Evolutionary conservation across 2,329 filamentous ascomycete genomes (phyloP).

Genomic region (Bipolaris sorokiniana): DNA sequence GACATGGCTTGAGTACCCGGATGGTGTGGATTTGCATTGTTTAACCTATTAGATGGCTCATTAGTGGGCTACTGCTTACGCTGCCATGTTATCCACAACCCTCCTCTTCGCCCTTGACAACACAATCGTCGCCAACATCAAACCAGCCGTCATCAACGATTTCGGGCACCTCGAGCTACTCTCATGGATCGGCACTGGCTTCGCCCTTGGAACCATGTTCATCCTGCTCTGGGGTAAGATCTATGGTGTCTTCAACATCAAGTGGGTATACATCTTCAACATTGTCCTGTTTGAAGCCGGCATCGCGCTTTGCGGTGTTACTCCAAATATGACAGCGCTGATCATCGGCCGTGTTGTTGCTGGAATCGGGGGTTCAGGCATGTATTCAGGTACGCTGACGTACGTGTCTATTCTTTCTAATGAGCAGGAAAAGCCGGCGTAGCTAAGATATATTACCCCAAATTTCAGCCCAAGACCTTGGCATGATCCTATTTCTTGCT

Average conservation of each 20-base stretch:
- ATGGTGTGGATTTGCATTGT: no score
- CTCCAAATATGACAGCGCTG: slow-evolving; percentile 37
- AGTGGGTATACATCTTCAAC: slow-evolving; percentile 43
- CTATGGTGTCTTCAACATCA: slow-evolving; percentile 55
- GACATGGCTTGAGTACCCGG: no score
- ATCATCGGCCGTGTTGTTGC: slow-evolving; percentile 54
- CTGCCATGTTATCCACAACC: not conserved
- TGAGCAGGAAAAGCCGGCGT: slow-evolving; percentile 40
- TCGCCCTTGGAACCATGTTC: slow-evolving; percentile 31
- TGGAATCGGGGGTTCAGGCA: slow-evolving; percentile 55
- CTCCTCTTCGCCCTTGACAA: slow-evolving; percentile 31
- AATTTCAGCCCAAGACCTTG: slow-evolving; percentile 4
- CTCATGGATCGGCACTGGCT: slow-evolving; percentile 37
- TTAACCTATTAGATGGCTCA: no score
- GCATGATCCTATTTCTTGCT: slow-evolving; percentile 4
- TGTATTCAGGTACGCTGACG: slow-evolving; percentile 44
- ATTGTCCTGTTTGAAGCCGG: slow-evolving; percentile 37
- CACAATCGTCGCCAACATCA: slow-evolving; percentile 41
- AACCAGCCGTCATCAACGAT: slow-evolving; percentile 31
- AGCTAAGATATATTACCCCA: not conserved
- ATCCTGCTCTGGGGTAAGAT: slow-evolving; percentile 39
- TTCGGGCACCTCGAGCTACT: slow-evolving; percentile 37
- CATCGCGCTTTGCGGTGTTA: slow-evolving; percentile 43
- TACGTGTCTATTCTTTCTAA: slow-evolving; percentile 12
- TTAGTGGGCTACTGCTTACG: slow-evolving; percentile 1